Percentiles rank a stretch among this genome's conserved stretches.
phyloP scores from a whole-genome alignment of 2,329 filamentous ascomycete genomes.

The Pseudogymnoascus sp. region DNA sequence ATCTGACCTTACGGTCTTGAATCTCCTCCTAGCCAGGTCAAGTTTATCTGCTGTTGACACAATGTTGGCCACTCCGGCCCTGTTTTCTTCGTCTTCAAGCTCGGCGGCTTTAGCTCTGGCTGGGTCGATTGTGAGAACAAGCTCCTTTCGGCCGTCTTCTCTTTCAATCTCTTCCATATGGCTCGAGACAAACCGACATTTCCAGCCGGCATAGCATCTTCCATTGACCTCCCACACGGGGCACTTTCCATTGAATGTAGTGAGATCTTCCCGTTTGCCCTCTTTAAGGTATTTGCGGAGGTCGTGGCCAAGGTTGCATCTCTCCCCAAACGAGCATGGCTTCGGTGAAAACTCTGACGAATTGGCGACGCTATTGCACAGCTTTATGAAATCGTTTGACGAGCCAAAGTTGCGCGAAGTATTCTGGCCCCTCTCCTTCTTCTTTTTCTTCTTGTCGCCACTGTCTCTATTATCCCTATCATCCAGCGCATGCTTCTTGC shows the following conservation, averaged over 20 bases:
- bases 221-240: conserved; percentile 72
- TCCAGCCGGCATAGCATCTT: conserved; percentile 79
- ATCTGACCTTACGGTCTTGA: conserved; percentile 64
- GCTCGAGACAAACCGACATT: conserved; percentile 81
- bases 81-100: conserved; percentile 36
- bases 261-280: conserved; percentile 71
- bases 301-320: conserved; percentile 76
- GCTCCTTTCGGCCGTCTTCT: conserved; percentile 73
- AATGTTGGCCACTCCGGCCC: conserved; percentile 64
- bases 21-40: conserved; percentile 63
- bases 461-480: conserved; percentile 26
- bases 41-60: conserved; percentile 64
- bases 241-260: conserved; percentile 68
- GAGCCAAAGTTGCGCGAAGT: conserved; percentile 72
- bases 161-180: conserved; percentile 75
- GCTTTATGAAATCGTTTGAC: conserved; percentile 65
- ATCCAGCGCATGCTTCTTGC: conserved; percentile 37
- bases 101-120: background rate
- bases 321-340: conserved; percentile 68
- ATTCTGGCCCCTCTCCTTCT: conserved; percentile 69
- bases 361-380: conserved; percentile 68
- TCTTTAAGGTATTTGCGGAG: conserved; percentile 76
- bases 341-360: conserved; percentile 73
- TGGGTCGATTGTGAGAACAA: conserved; percentile 54
- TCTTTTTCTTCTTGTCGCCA: conserved; percentile 41